phyloP scores from a whole-genome alignment of 2,329 filamentous ascomycete genomes.

The Alternaria gaisen region DNA sequence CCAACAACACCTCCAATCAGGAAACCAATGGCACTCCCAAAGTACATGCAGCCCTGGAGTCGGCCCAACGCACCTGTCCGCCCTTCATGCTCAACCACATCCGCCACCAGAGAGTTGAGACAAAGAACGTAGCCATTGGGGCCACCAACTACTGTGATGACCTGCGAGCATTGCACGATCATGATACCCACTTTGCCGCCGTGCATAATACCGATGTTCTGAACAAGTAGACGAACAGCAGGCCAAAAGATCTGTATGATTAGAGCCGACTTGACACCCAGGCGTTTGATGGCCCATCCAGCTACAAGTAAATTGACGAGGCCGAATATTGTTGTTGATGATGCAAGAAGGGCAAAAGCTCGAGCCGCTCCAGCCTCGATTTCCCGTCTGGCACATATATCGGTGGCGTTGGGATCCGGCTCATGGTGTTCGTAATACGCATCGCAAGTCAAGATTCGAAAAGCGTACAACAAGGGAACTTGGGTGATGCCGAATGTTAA shows the following conservation, averaged over 20 bases:
- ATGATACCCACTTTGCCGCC: constrained; percentile 71
- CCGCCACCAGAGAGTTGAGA: constrained; percentile 73
- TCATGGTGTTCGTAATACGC: constrained; percentile 70
- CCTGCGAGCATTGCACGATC: constrained; percentile 72
- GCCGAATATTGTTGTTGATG: constrained; percentile 73
- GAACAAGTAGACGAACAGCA: constrained; percentile 68
- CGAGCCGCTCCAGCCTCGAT: constrained; percentile 72
- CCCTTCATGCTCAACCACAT: constrained; percentile 67
- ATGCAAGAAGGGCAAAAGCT: constrained; percentile 71
- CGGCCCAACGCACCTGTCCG: constrained; percentile 72
- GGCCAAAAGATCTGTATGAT: constrained; percentile 71
- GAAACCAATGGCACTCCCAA: constrained; percentile 71
- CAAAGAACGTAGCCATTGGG: constrained; percentile 74
- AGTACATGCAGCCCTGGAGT: constrained; percentile 72
- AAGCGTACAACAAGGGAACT: constrained; percentile 68
- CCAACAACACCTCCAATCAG: constrained; percentile 71
- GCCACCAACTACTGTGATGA: constrained; percentile 73
- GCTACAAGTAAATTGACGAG: constrained; percentile 73
- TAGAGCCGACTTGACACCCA: constrained; percentile 70
- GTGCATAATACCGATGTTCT: constrained; percentile 70
- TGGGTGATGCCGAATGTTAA: constrained; percentile 61
- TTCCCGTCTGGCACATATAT: constrained; percentile 67
- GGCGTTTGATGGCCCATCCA: constrained; percentile 71
- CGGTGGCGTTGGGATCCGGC: constrained; percentile 52
- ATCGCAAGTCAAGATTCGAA: constrained; percentile 76